Evolutionary conservation across 495 filamentous ascomycete genomes (phyloP), one percentile per base, ranked within the genome.

Genomic region (Ascodesmis nigricans): DNA sequence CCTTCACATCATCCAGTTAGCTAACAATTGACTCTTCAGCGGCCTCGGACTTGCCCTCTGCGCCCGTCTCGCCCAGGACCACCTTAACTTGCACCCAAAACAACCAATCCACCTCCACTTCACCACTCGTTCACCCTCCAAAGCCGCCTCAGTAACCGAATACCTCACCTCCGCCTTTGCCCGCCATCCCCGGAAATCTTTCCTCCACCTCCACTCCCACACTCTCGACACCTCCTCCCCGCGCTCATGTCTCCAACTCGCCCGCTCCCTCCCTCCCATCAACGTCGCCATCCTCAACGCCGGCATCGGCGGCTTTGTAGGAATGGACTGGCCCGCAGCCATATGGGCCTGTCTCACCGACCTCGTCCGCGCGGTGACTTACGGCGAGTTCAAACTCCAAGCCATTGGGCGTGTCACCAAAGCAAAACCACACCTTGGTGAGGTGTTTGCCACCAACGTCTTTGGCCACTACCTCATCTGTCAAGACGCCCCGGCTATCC

Each of bases 381-480:
- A 68, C 61, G 83, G 87, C 4, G 49, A 53, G 6, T 93, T 62
- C 58, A 91, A 92, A 56, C 44, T 70, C 13, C 60, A 71, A 10
- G 53, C 54, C 0, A 50, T 62, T 0, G 82, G 82, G 9, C 60
- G 62, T 23, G 44, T 68, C 0, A 42, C 63, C 4, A 46, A 45
- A 36, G 23, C 23, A 6, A 6, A 6, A 25, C 23, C 6, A 6
- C 6, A 6, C 6, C 56, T 95, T 0, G 90, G 81, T 2, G 58
- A 73, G 33, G 66, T 93, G 4, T 97, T 93, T 54, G 75, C 72
- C 53, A 71, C 81, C 33, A 95, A 95, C 49, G 66, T 91, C 19
- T 91, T 97, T 49, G 87, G 90, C 0, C 87, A 95, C 55, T 95
- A 97, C 52, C 58, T 93, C 42, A 73, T 97, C 13, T 66, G 66